Base-by-base conservation (phyloP, 306 rosid genomes). In the Castanopsis chinensis region DNA sequence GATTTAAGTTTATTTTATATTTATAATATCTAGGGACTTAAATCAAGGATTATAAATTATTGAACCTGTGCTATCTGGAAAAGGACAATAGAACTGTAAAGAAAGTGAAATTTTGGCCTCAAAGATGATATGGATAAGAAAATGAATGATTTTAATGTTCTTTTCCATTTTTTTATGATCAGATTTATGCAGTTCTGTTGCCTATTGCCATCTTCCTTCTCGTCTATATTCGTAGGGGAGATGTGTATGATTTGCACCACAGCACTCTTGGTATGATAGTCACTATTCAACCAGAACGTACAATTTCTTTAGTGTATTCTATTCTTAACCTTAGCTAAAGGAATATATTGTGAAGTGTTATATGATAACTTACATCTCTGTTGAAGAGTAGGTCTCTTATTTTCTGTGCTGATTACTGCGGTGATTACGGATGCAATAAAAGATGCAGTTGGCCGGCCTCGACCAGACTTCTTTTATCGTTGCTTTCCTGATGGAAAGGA, bases 391-490 rank as follows among this genome's bases (percentile, higher is more conserved):
- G 99, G 99, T 37, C 91, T 95, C 51, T 79, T 95, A 17, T 93
- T 89, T 83, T 88, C 99, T 20, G 89, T 84, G 73, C 75, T 95
- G 83, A 80, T 91, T 74, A 95, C 99, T 30, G 99, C 77, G 5
- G 94, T 95, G 41, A 17, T 93, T 73, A 95, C 99, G 0, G 99
- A 95, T 67, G 86, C 98, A 37, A 90, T 95, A 3, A 95, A 95
- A 86, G 61, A 83, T 69, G 99, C 81, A 5, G 98, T 93, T 78
- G 99, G 99, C 74, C 88, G 99, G 71, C 99, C 99, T 45, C 91
- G 99, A 15, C 99, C 99, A 3, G 92, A 95, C 79, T 95, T 95
- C 92, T 95, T 90, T 76, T 95, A 97, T 97, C 98, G 99, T 10
- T 95, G 99, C 79, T 95, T 95, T 80, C 96, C 98, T 4, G 88